A percentile compares a stretch with the other conserved stretches of the same genome.
Conservation (phyloP, 2,329 filamentous ascomycete species). For the Aspergillus sergii region DNA sequence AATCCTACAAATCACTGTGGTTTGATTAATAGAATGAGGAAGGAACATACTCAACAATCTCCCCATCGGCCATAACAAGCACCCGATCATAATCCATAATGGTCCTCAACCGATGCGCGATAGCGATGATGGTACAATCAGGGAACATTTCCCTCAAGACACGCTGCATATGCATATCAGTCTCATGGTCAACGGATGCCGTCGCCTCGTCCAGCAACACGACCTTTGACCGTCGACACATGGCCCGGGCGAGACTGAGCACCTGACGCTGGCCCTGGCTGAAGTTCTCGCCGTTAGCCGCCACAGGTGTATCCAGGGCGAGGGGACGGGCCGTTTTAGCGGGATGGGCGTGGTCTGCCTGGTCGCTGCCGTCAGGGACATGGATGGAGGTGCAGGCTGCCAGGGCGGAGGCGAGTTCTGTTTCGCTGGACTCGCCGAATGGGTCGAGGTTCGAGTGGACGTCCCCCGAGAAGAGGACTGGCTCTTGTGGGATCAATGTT, state of each 20-base stretch:
- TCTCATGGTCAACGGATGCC: conserved; percentile 63
- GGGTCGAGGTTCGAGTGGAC: conserved; percentile 64
- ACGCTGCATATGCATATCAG: conserved; percentile 61
- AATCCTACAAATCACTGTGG: not conserved
- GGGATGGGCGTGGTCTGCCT: conserved; percentile 16
- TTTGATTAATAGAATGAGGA: not conserved
- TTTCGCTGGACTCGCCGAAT: conserved; percentile 55
- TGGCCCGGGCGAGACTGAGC: conserved; percentile 62
- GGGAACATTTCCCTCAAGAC: conserved; percentile 56
- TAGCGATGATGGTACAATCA: conserved; percentile 64
- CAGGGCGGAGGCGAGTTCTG: conserved; percentile 38
- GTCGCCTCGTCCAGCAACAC: conserved; percentile 68
- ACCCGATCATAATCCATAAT: conserved; percentile 64
- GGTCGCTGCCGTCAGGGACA: conserved; percentile 27
- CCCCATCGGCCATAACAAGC: conserved; percentile 59
- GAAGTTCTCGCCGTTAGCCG: conserved; percentile 52
- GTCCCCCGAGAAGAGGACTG: conserved; percentile 60
- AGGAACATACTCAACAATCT: conserved; percentile 53
- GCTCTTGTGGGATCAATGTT: conserved; percentile 63
- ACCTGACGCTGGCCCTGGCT: conserved; percentile 64
- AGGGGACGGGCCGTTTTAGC: conserved; percentile 25
- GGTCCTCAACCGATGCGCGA: conserved; percentile 67
- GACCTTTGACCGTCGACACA: conserved; percentile 59
- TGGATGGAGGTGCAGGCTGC: conserved; percentile 38
- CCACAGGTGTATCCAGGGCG: conserved; percentile 55